Percentiles rank a stretch among this genome's conserved stretches.
Evolutionary conservation across 2,329 filamentous ascomycete species (phyloP).

Genomic region (Monilinia fructigena): DNA sequence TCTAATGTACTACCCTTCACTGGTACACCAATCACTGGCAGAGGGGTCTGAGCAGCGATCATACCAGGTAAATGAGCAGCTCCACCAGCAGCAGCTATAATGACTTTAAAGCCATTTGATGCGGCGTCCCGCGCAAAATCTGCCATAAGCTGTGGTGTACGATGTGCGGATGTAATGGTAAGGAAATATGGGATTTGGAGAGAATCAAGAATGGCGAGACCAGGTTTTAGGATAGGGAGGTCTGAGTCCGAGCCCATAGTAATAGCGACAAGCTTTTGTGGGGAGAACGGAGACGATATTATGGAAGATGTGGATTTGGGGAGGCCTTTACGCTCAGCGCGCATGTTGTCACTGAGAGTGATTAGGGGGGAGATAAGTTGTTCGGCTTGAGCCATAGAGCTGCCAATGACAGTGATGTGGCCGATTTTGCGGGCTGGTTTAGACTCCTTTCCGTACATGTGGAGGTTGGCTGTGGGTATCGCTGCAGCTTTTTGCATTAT

Average conservation of each 20-base stretch:
- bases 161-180: constrained; percentile 77
- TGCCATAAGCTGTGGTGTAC: constrained; percentile 70
- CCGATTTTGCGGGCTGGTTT: constrained; percentile 92
- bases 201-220: constrained; percentile 45
- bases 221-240: constrained; percentile 72
- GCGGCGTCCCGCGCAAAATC: constrained; percentile 51
- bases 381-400: constrained; percentile 66
- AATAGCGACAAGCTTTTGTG: constrained; percentile 63
- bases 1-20: constrained; percentile 73
- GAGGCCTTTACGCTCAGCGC: constrained; percentile 50
- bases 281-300: constrained; percentile 22
- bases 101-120: constrained; percentile 35
- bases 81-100: constrained; percentile 65
- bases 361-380: constrained; percentile 69
- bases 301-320: constrained; percentile 43
- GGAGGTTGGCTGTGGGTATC: constrained; percentile 62
- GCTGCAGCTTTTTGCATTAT: constrained; percentile 54
- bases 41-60: constrained; percentile 22
- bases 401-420: constrained; percentile 78
- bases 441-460: constrained; percentile 89
- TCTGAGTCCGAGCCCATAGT: constrained; percentile 79
- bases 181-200: constrained; percentile 71
- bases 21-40: constrained; percentile 76
- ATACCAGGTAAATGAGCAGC: constrained; percentile 49
- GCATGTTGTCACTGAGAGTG: constrained; percentile 58